These are phyloP conservation scores for Aspergillus cristatus DNA, from an alignment of 495 filamentous ascomycete species.

Conservation along the genomic window DNA sequence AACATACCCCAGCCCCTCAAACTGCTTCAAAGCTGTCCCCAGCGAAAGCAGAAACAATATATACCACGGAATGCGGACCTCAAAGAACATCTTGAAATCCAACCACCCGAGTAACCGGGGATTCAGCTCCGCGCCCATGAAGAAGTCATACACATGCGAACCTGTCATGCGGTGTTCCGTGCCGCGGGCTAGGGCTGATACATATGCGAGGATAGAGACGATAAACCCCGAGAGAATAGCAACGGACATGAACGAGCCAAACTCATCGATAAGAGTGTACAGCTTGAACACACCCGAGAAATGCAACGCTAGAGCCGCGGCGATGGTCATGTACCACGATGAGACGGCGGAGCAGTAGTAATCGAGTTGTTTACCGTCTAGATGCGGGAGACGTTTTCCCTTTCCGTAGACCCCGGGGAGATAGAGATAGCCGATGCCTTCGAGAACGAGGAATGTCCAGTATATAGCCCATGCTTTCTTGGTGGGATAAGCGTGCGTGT, in stretches of 20 bases:
- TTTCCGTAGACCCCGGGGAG: constrained; percentile 71
- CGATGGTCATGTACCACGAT: constrained; percentile 75
- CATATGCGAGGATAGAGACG: constrained; percentile 70
- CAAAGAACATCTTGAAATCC: constrained; percentile 98
- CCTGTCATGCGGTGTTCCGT: constrained; percentile 86
- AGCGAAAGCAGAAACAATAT: constrained; percentile 72
- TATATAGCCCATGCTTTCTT: constrained; percentile 73
- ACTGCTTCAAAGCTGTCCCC: constrained; percentile 76
- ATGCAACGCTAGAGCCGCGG: constrained; percentile 54
- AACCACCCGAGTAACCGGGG: constrained; percentile 80
- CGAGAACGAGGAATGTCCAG: constrained; percentile 73
- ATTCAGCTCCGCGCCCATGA: constrained; percentile 97
- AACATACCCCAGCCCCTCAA: constrained; percentile 78
- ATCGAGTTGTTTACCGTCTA: constrained; percentile 63
- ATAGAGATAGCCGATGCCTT: constrained; percentile 63
- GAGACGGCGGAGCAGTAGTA: constrained; percentile 84
- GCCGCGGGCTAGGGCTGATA: constrained; percentile 67
- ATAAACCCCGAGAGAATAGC: constrained; percentile 77
- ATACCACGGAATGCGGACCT: constrained; percentile 93
- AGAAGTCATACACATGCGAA: constrained; percentile 90
- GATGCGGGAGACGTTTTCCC: constrained; percentile 72
- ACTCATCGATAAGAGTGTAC: constrained; percentile 80
- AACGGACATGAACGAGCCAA: constrained; percentile 77
- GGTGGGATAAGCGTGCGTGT: constrained; percentile 68
- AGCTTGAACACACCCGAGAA: constrained; percentile 70